These are phyloP conservation scores for Pachysandra terminalis DNA, from an alignment of 164 flowering plant species.

Conservation along the genomic window DNA sequence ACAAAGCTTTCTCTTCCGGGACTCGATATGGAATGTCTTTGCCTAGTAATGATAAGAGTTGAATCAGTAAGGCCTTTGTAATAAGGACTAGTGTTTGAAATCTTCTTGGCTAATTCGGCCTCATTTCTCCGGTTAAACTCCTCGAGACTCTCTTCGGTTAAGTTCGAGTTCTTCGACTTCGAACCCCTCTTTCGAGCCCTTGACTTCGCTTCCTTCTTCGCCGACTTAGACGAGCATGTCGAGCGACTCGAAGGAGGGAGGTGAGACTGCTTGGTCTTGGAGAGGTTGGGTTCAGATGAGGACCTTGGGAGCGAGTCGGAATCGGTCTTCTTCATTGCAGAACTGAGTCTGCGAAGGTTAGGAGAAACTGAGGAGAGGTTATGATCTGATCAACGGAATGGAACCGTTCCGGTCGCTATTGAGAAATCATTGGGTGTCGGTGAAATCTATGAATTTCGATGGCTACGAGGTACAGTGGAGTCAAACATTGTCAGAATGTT, in stretches of 20 bases:
- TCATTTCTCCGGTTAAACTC: constrained; percentile 22
- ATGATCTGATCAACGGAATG: not conserved
- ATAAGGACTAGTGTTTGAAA: constrained; percentile 29
- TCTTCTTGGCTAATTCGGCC: constrained; percentile 2
- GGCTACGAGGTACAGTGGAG: no score
- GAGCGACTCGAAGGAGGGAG: not conserved
- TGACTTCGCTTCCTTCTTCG: not conserved
- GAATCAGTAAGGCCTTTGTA: constrained; percentile 37
- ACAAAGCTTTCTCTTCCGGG: constrained; percentile 30
- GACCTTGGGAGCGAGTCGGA: not conserved
- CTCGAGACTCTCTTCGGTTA: constrained; percentile 29
- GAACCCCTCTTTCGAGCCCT: not conserved
- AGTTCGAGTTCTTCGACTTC: constrained; percentile 15
- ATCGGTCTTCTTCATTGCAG: constrained; percentile 11
- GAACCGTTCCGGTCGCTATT: not conserved
- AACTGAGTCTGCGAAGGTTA: constrained; percentile 5
- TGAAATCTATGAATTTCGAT: no score
- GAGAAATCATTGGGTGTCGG: not conserved
- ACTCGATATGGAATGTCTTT: not conserved
- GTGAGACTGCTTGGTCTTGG: not conserved
- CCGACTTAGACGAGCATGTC: not conserved
- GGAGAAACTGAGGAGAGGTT: not conserved
- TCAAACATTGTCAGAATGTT: no score
- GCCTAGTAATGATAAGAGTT: constrained; percentile 15
- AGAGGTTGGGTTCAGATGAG: not conserved